phyloP scores from a whole-genome alignment of 306 rosid species.

The Cajanus cajan region DNA sequence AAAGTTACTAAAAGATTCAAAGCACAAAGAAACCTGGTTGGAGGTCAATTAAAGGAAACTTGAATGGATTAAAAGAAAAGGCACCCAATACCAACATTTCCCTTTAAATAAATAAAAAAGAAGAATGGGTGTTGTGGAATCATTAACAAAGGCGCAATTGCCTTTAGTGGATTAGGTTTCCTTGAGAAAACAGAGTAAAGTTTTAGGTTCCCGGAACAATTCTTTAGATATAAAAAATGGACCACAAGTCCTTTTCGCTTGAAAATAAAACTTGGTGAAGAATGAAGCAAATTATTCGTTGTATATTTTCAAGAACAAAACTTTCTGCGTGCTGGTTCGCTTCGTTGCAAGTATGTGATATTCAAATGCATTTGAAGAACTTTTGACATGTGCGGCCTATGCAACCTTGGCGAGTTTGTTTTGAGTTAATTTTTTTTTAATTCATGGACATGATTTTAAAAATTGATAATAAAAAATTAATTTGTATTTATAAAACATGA shows the following conservation, averaged over 20 bases:
- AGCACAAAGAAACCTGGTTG: slow-evolving; percentile 18
- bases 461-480: no score
- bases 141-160: slow-evolving; percentile 15
- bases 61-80: slow-evolving; percentile 22
- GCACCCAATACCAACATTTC: slow-evolving; percentile 11
- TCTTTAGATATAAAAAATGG: background rate
- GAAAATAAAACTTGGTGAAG: background rate
- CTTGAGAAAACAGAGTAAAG: slow-evolving; percentile 5
- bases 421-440: no score
- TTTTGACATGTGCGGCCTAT: background rate
- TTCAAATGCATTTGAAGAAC: background rate
- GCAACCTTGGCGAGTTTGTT: background rate
- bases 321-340: background rate
- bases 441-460: no score
- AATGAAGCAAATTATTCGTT: background rate
- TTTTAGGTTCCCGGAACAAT: background rate
- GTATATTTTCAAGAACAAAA: background rate
- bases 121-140: slow-evolving; percentile 20
- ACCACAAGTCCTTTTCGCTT: slow-evolving; percentile 16
- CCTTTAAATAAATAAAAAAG: background rate
- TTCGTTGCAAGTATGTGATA: background rate
- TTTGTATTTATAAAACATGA: no score
- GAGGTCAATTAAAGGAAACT: slow-evolving; percentile 31
- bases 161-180: slow-evolving; percentile 37
- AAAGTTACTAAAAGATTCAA: slow-evolving; percentile 17